These are phyloP conservation scores for Alternaria dauci DNA, from an alignment of 2,329 filamentous ascomycete species.

Conservation along the genomic window DNA sequence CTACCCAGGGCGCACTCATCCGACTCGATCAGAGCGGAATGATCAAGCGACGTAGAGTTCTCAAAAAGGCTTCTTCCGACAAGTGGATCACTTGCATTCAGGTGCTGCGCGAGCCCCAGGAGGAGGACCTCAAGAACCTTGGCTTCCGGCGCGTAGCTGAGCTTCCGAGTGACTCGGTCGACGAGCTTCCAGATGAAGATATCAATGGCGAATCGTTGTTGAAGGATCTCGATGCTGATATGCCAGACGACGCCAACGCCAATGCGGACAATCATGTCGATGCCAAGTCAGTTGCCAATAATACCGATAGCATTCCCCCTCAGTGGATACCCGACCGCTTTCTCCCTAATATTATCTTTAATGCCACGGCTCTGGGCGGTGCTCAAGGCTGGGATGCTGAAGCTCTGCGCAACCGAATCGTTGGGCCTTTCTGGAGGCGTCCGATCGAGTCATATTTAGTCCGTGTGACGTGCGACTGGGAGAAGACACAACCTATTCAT, in stretches of 20 bases:
- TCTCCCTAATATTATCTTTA: constrained; percentile 62
- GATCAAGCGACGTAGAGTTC: constrained; percentile 50
- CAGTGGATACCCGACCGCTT: constrained; percentile 64
- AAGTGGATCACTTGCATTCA: constrained; percentile 51
- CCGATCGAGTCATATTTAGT: constrained; percentile 63
- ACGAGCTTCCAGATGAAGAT: constrained; percentile 42
- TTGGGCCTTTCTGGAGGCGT: constrained; percentile 63
- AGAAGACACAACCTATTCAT: constrained; percentile 65
- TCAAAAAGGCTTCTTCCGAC: constrained; percentile 35
- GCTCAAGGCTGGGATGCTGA: constrained; percentile 59
- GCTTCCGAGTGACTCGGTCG: constrained; percentile 16
- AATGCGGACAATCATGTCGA: constrained; percentile 31
- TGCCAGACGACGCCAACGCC: constrained; percentile 31
- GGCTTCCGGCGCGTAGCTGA: constrained; percentile 37
- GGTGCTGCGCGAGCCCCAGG: constrained; percentile 50
- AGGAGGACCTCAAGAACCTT: constrained; percentile 46
- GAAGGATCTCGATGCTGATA: constrained; percentile 44
- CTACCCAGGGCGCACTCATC: constrained; percentile 50
- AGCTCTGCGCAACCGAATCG: constrained; percentile 48
- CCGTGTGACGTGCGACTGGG: constrained; percentile 65
- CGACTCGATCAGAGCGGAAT: constrained; percentile 53
- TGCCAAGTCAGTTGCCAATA: constrained; percentile 21
- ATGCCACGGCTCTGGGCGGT: constrained; percentile 58
- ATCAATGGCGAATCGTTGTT: constrained; percentile 41
- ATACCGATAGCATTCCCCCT: constrained; percentile 52